A percentile compares a stretch with the other conserved stretches of the same genome.
Conservation (phyloP, 2,329 filamentous ascomycete genomes). For the Mariannaea elegans region DNA sequence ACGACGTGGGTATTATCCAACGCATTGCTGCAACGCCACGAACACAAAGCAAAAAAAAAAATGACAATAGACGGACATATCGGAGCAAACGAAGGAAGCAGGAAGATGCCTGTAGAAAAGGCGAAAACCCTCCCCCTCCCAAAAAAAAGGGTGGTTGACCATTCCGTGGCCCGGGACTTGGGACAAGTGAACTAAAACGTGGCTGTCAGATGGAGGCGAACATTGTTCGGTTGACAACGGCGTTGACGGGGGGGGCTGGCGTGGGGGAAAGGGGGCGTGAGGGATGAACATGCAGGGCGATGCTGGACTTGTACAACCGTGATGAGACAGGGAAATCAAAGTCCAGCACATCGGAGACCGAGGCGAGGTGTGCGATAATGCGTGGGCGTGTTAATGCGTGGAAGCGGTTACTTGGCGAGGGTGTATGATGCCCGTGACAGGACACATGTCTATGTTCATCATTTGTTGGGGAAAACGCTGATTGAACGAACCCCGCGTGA, state of each 20-base stretch:
- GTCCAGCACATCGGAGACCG: slow-evolving; percentile 6
- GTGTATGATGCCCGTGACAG: not conserved
- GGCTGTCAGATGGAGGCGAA: not conserved
- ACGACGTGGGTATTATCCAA: slow-evolving; percentile 14
- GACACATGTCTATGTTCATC: not conserved
- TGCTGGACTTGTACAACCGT: slow-evolving; percentile 15
- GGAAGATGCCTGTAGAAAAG: slow-evolving; percentile 5
- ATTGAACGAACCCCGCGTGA: slow-evolving; percentile 15
- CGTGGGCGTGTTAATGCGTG: not conserved
- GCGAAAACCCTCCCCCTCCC: too few relatives aligned
- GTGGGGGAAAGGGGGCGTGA: not conserved
- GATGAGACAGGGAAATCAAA: slow-evolving; percentile 7
- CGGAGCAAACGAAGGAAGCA: not conserved
- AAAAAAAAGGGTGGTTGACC: not conserved
- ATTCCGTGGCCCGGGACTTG: not conserved
- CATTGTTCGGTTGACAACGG: slow-evolving; percentile 13
- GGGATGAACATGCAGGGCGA: slow-evolving; percentile 14
- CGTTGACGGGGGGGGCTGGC: not conserved
- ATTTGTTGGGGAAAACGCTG: not conserved
- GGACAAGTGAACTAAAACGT: not conserved
- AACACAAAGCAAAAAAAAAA: slow-evolving; percentile 5
- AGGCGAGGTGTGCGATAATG: slow-evolving; percentile 2
- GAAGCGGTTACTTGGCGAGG: not conserved
- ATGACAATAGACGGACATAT: not conserved
- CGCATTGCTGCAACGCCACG: slow-evolving; percentile 16